Percentiles rank a stretch among this genome's conserved stretches.
These are phyloP conservation scores for Lentinula detonsa DNA, from an alignment of 768 basidiomycete species.

Conservation along the genomic window DNA sequence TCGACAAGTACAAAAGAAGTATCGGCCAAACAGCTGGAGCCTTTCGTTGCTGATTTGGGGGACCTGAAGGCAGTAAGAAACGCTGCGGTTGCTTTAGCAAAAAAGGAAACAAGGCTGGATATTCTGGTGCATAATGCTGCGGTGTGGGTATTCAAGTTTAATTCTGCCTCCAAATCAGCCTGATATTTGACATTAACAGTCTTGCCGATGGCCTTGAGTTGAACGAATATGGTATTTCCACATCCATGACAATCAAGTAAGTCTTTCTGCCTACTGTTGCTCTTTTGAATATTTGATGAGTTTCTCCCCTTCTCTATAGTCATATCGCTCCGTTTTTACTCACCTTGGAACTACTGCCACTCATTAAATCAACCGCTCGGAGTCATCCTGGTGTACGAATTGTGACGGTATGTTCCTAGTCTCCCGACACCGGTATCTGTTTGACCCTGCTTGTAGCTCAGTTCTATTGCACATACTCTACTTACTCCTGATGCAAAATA, in stretches of 20 bases:
- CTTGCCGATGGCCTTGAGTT: not conserved
- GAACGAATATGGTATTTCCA: not conserved
- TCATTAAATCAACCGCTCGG: conserved; percentile 5
- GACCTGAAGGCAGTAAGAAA: not conserved
- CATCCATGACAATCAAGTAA: not conserved
- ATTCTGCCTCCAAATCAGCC: not conserved
- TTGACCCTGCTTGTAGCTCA: not conserved
- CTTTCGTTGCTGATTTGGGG: conserved; percentile 1
- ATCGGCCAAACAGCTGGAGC: not conserved
- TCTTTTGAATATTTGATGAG: too few relatives aligned
- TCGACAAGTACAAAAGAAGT: not conserved
- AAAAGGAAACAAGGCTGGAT: not conserved
- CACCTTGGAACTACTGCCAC: conserved; percentile 5
- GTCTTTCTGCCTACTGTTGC: not conserved
- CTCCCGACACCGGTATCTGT: not conserved
- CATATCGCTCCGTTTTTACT: conserved; percentile 6
- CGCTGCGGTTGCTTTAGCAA: not conserved
- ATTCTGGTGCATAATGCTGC: not conserved
- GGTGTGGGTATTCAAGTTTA: not conserved
- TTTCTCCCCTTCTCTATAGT: not conserved
- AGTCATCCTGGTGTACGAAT: conserved; percentile 5
- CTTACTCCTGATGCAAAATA: not conserved
- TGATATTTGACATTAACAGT: not conserved
- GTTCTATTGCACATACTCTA: not conserved
- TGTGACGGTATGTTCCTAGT: not conserved